Base-by-base conservation (phyloP, 768 basidiomycete species). In the Tricholoma matsutake region DNA sequence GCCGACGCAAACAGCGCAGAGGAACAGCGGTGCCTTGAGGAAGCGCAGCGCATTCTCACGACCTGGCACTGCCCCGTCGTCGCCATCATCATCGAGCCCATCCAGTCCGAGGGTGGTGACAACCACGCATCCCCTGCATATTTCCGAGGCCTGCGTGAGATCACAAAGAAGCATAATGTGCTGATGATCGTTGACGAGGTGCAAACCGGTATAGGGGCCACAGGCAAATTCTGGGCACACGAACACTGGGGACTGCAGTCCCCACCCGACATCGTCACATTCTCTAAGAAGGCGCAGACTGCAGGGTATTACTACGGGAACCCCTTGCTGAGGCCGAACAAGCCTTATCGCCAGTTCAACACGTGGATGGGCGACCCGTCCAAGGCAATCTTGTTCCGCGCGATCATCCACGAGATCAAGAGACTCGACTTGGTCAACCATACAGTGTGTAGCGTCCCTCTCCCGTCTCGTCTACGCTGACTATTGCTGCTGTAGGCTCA, bases 91-190 rank as follows among this genome's bases (percentile, higher is more conserved):
- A 75, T 98, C 43, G 96, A 98, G 79, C 92, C 96, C 43, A 89
- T 98, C 1, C 80, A 98, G 31, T 96, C 95, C 25, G 96, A 98
- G 74, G 96, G 96, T 35, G 96, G 96, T 1, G 98, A 98, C 73
- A 91, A 97, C 14, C 87, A 92, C 29, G 92, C 94, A 0, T 92
- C 94, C 0, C 69, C 84, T 1, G 83, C 84, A 20, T 98, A 91
- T 78, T 73, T 98, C 61, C 81, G 83, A 51, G 93, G 92, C 20
- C 75, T 98, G 49, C 80, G 95, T 62, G 79, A 80, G 56, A 80
- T 95, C n/a, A 98, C 96, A 73, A 93, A 97, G 71, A 81, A 88
- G 71, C 81, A 98, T 70, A 86, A 82, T 8, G 91, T 98, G 53
- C 71, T 98, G 59, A 79, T 98, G 61, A 90, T 94, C 67, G 73